Base-by-base conservation (phyloP, 2,329 filamentous ascomycete genomes). In the Talaromyces sp. region DNA sequence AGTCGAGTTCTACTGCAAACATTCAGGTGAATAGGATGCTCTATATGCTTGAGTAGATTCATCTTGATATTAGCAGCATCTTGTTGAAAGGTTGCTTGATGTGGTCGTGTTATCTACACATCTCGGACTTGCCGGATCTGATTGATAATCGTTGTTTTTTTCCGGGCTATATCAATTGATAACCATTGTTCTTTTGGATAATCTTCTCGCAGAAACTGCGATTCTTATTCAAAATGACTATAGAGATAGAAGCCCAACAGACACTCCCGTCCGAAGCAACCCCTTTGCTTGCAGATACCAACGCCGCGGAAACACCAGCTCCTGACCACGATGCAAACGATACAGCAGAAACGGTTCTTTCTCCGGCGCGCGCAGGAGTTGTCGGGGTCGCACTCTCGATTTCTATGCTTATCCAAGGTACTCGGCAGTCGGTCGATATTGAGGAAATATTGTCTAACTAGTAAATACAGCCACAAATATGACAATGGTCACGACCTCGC, bases 401-500 rank as follows among this genome's bases (percentile, higher is more conserved):
- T n/a, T 59, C 70, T 1, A 65, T 72, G 14, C 66, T 71, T 28
- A 69, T 71, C 51, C 68, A 68, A 58, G 62, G 69, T 71, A 60
- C 23, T 52, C 34, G 16, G 1, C 14, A 36, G 28, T 33, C 10
- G 6, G 28, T 42, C 28, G 51, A 10, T 18, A 27, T 6, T 50
- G 14, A 36, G 30, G 23, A 23, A 44, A 52, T 42, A 53, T 16
- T 36, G n/a, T 42, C 9, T 18, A 23, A 4, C 23, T 6, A 23
- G 18, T 57, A 9, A 28, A 18, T 40, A 54, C 62, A 82, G 82
- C 83, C 16, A 82, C 84, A 64, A 95, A 95, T 70, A 91, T 93
- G 76, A 91, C 88, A 12, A 87, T 91, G 67, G 87, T 96, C 71
- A 90, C 90, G 5, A 93, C 92, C 61, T 90, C 89, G 1, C 91